Evolutionary conservation across 352 stramenopile genomes (phyloP), one percentile per base, ranked within the genome.

Genomic region (Globisporangium camurandrum): DNA sequence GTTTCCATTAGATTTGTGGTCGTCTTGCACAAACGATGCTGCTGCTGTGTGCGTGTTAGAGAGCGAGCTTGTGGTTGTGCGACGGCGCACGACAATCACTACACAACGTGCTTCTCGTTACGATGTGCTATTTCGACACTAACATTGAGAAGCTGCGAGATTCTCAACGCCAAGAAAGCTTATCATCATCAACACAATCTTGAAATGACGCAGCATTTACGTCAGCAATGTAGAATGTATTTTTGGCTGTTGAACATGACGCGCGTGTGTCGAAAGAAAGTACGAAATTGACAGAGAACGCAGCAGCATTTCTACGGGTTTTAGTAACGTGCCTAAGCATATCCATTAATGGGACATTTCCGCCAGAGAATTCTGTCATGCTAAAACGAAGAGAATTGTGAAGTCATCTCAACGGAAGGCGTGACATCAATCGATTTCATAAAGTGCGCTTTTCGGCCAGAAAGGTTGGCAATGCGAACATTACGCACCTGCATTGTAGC

Each of bases 61-160:
- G 33, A 19, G 33, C 17, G 30, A 34, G 30, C 30, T 34, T 12
- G 14, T 51, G 39, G 9, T 24, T 50, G n/a, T n/a, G n/a, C n/a
- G n/a, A n/a, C n/a, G n/a, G n/a, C n/a, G n/a, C n/a, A n/a, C n/a
- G n/a, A n/a, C n/a, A n/a, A n/a, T n/a, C n/a, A n/a, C n/a, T n/a
- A n/a, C n/a, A n/a, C n/a, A n/a, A n/a, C n/a, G n/a, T n/a, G n/a
- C n/a, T n/a, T n/a, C n/a, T n/a, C n/a, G n/a, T n/a, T n/a, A 11
- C 26, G 34, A 47, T 3, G 36, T 34, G 42, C 51, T 47, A 48
- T 42, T 42, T 57, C 19, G 38, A 51, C 44, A 51, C 51, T 57
- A 42, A 24, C 14, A 39, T 17, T 4, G 33, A 9, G 33, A 12
- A 38, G 31, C n/a, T 37, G 33, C 33, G 33, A 38, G 22, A 26